These are phyloP conservation scores for Gossypium trilobum DNA, from an alignment of 441 rosid species.

Conservation along the genomic window DNA sequence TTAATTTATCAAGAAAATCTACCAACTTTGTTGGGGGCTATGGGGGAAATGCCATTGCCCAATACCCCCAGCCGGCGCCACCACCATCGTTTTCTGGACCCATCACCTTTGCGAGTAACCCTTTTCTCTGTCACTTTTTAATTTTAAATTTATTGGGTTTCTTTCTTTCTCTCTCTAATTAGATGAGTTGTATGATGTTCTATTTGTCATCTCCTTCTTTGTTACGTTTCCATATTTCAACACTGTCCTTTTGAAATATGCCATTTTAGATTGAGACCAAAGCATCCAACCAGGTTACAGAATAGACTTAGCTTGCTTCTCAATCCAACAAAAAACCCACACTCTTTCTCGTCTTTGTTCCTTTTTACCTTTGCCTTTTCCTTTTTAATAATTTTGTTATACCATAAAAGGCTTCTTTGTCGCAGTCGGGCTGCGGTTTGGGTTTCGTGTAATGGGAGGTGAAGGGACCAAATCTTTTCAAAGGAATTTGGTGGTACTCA, in stretches of 20 bases:
- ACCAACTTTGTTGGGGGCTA: conserved; percentile 28
- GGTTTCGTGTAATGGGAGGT: conserved; percentile 24
- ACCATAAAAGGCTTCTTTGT: not conserved
- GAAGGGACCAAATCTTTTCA: conserved; percentile 22
- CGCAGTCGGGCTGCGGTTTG: conserved; percentile 6
- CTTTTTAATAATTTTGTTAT: not conserved
- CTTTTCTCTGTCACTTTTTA: too few relatives aligned
- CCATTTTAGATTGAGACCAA: conserved; percentile 27
- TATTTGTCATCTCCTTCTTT: conserved; percentile 21
- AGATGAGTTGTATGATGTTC: conserved; percentile 17
- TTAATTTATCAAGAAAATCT: too few relatives aligned
- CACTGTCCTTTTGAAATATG: conserved; percentile 6
- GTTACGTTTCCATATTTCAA: conserved; percentile 22
- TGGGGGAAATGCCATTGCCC: conserved; percentile 18
- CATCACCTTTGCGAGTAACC: conserved; percentile 16
- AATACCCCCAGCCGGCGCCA: conserved; percentile 15
- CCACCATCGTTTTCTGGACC: conserved; percentile 39
- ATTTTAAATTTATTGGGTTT: too few relatives aligned
- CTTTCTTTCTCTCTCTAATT: conserved; percentile 5
- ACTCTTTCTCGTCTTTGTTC: not conserved
- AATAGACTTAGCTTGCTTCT: conserved; percentile 23
- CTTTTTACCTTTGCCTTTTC: not conserved
- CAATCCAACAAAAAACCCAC: conserved; percentile 8
- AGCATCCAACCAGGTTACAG: conserved; percentile 27
- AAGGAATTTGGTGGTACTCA: conserved; percentile 14